A percentile compares a stretch with the other conserved stretches of the same genome.
phyloP scores from a whole-genome alignment of 1,284 basidiomycete genomes.

The Sporisorium graminicola region DNA sequence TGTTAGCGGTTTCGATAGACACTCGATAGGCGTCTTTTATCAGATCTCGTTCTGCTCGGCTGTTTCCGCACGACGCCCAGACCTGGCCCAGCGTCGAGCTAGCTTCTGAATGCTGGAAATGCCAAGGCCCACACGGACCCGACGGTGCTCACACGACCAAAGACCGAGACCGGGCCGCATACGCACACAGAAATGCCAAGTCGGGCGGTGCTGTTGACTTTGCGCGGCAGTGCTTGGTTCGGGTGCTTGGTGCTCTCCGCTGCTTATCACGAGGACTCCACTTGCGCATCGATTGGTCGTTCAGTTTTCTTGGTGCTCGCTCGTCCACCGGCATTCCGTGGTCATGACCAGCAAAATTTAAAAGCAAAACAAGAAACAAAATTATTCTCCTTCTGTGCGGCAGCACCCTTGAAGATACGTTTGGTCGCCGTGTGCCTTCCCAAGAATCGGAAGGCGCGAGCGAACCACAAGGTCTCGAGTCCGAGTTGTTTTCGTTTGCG shows the following conservation, averaged over 20 bases:
- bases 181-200: neutral
- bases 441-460: neutral
- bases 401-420: neutral
- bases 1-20: neutral
- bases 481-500: neutral
- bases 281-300: neutral
- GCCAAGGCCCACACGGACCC: neutral
- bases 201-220: constrained; percentile 2
- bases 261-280: neutral
- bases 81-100: no score
- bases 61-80: neutral
- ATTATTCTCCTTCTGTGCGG: neutral
- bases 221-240: neutral
- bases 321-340: constrained; percentile 26
- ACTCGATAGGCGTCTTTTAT: neutral
- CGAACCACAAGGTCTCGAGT: neutral
- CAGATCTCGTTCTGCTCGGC: neutral
- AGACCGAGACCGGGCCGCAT: neutral
- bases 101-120: neutral
- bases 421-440: neutral
- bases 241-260: neutral
- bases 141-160: constrained; percentile 4
- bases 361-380: neutral
- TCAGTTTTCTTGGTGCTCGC: no score
- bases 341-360: constrained; percentile 3